Conservation (phyloP, 257 asterid genomes). For the Gentiana macrophylla region DNA sequence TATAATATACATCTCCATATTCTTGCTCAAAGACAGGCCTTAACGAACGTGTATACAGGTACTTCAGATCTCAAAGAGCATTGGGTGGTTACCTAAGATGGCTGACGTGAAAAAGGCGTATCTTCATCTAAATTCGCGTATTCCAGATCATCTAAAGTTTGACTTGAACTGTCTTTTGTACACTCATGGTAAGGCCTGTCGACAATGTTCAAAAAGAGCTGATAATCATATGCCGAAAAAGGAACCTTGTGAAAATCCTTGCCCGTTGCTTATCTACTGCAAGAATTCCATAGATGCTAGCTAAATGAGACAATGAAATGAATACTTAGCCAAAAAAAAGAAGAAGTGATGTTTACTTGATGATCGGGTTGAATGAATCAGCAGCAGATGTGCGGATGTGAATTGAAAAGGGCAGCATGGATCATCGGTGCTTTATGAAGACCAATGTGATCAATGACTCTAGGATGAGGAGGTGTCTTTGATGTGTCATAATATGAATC, state of each 20-base stretch:
- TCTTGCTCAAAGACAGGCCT: slow-evolving; percentile 3
- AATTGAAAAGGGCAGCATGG: too few species aligned
- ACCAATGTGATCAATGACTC: too few species aligned
- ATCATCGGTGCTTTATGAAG: too few species aligned
- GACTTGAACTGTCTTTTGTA: slow-evolving; percentile 80
- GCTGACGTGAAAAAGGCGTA: slow-evolving; percentile 60
- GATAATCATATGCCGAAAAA: slow-evolving; percentile 14
- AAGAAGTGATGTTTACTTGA: too few species aligned
- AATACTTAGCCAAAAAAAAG: too few species aligned
- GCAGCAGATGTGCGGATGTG: too few species aligned
- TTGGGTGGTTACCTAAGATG: slow-evolving; percentile 56
- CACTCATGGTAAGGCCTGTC: slow-evolving; percentile 78
- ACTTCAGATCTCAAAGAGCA: slow-evolving; percentile 67
- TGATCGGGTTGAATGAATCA: too few species aligned
- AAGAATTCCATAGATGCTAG: slow-evolving; percentile 10
- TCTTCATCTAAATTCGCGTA: slow-evolving; percentile 59
- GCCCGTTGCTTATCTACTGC: slow-evolving; percentile 50
- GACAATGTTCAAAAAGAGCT: slow-evolving; percentile 48
- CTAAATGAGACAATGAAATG: slow-evolving; percentile 8
- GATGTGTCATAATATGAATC: too few species aligned
- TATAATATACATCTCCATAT: background rate
- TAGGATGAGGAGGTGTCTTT: too few species aligned
- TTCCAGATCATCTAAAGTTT: slow-evolving; percentile 65
- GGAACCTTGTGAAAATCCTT: slow-evolving; percentile 21
- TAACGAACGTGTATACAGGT: slow-evolving; percentile 29